Conservation (phyloP, 208 protist species). For the Trypanosoma boissoni region DNA sequence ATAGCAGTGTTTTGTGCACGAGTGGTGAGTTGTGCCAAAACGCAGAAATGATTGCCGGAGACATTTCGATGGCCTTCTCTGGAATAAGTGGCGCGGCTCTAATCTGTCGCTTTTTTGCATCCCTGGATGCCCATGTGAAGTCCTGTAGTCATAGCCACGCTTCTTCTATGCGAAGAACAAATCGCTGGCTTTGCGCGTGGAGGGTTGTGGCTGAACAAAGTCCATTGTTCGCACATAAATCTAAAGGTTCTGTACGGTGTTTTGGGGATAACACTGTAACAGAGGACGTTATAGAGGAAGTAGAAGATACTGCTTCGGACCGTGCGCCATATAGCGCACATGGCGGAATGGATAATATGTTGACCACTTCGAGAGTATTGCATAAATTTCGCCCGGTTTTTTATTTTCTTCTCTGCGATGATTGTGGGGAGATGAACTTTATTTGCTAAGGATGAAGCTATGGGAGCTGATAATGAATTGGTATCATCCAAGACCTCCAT, state of each 20-base stretch:
- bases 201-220: conserved; percentile 25
- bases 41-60: conserved; percentile 11
- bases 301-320: no score
- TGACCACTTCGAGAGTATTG: background rate
- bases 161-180: background rate
- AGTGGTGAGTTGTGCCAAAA: conserved; percentile 10
- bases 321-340: no score
- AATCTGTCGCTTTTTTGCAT: conserved; percentile 14
- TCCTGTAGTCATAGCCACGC: background rate
- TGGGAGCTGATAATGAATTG: no score
- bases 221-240: conserved; percentile 12
- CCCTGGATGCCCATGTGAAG: conserved; percentile 22
- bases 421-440: conserved; percentile 22
- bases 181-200: background rate
- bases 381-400: conserved; percentile 4
- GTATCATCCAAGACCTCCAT: no score
- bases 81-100: conserved; percentile 14
- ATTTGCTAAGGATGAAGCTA: conserved; percentile 18
- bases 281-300: no score
- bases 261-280: no score
- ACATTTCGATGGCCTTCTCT: conserved; percentile 27
- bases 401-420: conserved; percentile 30
- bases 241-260: background rate
- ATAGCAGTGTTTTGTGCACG: conserved; percentile 18
- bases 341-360: no score